Evolutionary conservation across 805 yeast genomes (phyloP).

Genomic region (Starmerella khaoyaiensis): DNA sequence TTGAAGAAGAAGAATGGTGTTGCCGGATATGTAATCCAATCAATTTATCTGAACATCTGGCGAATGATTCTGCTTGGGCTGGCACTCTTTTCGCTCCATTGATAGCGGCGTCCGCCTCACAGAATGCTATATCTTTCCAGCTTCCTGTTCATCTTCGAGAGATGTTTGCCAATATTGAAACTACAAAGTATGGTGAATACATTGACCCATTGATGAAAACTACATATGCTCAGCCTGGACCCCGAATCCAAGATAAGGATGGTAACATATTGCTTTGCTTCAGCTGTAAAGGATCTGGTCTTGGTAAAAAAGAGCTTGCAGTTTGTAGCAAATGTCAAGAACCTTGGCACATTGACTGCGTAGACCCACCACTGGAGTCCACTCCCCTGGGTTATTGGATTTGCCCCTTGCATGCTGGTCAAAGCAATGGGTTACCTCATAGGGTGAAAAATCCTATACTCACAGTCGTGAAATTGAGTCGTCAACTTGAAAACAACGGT

Average conservation of each 20-base stretch:
- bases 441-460: conserved; percentile 39
- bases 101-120: conserved; percentile 41
- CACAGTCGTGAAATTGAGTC: conserved; percentile 41
- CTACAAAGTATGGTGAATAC: conserved; percentile 61
- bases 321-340: conserved; percentile 74
- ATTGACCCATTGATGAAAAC: conserved; percentile 34
- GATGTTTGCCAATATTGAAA: conserved; percentile 54
- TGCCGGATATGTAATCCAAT: conserved; percentile 54
- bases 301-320: conserved; percentile 65
- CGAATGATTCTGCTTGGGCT: conserved; percentile 9
- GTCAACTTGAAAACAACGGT: conserved; percentile 44
- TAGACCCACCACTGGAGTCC: conserved; percentile 15
- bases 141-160: conserved; percentile 62
- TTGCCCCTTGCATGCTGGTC: conserved; percentile 18
- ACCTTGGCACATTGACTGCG: conserved; percentile 21
- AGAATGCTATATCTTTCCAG: conserved; percentile 53
- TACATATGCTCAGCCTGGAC: conserved; percentile 6
- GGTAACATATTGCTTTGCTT: conserved; percentile 64
- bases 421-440: conserved; percentile 15
- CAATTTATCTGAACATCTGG: neutral
- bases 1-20: conserved; percentile 73
- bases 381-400: conserved; percentile 18
- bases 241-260: conserved; percentile 44
- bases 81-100: conserved; percentile 42
- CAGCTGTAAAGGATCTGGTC: conserved; percentile 60